Evolutionary conservation across 345 rosid species (phyloP).

Genomic region (Pelargonium nanum): DNA sequence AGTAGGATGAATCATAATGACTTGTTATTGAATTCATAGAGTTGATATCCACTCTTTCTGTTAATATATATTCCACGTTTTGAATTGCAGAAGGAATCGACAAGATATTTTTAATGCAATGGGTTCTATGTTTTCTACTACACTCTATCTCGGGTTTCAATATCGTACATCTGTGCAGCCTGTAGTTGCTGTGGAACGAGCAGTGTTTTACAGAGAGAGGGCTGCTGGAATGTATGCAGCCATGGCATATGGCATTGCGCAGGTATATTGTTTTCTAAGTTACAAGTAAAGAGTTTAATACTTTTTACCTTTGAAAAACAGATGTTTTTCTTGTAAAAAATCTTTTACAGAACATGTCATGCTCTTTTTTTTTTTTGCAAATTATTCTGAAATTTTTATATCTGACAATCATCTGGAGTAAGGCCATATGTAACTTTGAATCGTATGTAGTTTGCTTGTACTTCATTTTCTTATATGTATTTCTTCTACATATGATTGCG

Average conservation of each 20-base stretch:
- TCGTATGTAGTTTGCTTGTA: too few relatives aligned
- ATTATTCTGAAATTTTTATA: too few relatives aligned
- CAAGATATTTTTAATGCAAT: slow-evolving; percentile 43
- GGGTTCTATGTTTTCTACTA: slow-evolving; percentile 42
- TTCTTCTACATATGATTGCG: too few relatives aligned
- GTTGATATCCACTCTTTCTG: background rate
- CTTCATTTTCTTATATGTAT: too few relatives aligned
- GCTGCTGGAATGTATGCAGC: slow-evolving; percentile 52
- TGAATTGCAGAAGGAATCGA: slow-evolving; percentile 1
- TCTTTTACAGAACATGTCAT: too few relatives aligned
- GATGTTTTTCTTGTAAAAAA: background rate
- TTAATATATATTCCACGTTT: background rate
- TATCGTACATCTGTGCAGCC: slow-evolving; percentile 39
- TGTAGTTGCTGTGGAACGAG: slow-evolving; percentile 41
- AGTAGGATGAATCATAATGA: slow-evolving; percentile 15
- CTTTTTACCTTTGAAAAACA: too few relatives aligned
- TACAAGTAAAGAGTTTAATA: too few relatives aligned
- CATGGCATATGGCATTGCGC: slow-evolving; percentile 37
- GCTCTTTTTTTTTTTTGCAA: too few relatives aligned
- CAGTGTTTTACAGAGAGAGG: slow-evolving; percentile 47
- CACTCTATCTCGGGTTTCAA: slow-evolving; percentile 46
- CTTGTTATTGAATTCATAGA: background rate
- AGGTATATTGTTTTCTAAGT: slow-evolving; percentile 11
- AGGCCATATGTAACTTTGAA: too few relatives aligned
- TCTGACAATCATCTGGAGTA: too few relatives aligned